These are phyloP conservation scores for Blastocystis sp. DNA, from an alignment of 352 stramenopile species.

Conservation along the genomic window DNA sequence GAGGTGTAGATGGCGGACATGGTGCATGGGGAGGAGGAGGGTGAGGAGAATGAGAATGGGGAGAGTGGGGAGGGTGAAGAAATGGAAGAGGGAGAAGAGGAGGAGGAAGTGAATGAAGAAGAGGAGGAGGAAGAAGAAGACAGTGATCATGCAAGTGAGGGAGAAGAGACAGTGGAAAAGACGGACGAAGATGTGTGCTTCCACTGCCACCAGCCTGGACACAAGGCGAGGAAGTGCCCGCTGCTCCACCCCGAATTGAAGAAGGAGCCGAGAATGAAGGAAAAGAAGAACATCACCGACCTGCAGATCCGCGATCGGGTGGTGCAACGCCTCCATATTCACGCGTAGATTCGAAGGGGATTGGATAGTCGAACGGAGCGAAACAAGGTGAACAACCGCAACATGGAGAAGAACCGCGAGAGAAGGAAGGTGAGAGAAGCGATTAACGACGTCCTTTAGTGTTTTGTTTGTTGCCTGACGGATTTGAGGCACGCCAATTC, in stretches of 20 bases:
- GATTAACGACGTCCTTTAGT: constrained; percentile 61
- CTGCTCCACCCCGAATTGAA: constrained; percentile 61
- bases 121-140: constrained; percentile 42
- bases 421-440: constrained; percentile 57
- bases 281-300: constrained; percentile 62
- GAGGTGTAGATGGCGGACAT: constrained; percentile 69
- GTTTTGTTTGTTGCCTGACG: constrained; percentile 35
- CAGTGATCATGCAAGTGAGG: background rate
- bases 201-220: constrained; percentile 47
- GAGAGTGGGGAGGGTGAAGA: constrained; percentile 72
- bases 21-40: constrained; percentile 68
- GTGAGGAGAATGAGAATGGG: constrained; percentile 70
- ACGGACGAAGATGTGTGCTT: constrained; percentile 12
- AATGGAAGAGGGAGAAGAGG: constrained; percentile 69
- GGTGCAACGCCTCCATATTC: background rate
- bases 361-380: constrained; percentile 54
- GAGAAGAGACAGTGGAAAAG: constrained; percentile 40
- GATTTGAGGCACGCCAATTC: too few relatives aligned
- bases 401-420: constrained; percentile 66
- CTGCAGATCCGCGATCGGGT: constrained; percentile 58
- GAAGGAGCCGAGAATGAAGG: constrained; percentile 60
- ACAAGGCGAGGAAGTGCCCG: constrained; percentile 62
- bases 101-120: constrained; percentile 28
- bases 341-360: constrained; percentile 61
- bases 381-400: constrained; percentile 54